Evolutionary conservation across 1,139 yeast species (phyloP).

Genomic region (Lizanozyma gosingica): DNA sequence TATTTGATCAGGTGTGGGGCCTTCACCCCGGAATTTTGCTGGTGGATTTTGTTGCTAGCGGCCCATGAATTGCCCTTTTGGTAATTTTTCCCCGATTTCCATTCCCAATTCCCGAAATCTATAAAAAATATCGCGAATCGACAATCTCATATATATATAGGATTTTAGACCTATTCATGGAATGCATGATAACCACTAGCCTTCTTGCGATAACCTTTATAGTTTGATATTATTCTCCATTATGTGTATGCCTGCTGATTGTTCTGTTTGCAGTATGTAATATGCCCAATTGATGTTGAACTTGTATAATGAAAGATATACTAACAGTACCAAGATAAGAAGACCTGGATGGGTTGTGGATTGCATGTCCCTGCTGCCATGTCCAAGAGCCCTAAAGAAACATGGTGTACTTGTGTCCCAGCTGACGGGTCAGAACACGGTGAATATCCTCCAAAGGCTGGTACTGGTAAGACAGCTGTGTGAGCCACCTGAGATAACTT

Average conservation of each 20-base stretch:
- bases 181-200: background rate
- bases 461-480: conserved; percentile 14
- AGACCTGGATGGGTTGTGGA: conserved; percentile 29
- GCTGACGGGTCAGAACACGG: conserved; percentile 5
- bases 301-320: background rate
- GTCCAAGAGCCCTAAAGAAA: conserved; percentile 17
- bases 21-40: background rate
- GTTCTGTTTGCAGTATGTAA: conserved; percentile 12
- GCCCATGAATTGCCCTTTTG: background rate
- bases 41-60: background rate
- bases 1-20: no score
- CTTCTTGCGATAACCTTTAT: background rate
- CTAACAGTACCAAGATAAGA: conserved; percentile 11
- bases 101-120: background rate
- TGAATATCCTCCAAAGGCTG: conserved; percentile 14
- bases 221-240: background rate
- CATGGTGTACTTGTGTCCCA: conserved; percentile 13
- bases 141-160: no score
- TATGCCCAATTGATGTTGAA: background rate
- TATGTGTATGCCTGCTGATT: conserved; percentile 15
- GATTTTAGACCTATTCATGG: no score
- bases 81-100: background rate
- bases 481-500: no score
- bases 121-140: no score
- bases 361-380: conserved; percentile 21